These are phyloP conservation scores for Populus simonii DNA, from an alignment of 345 rosid species.

Conservation along the genomic window DNA sequence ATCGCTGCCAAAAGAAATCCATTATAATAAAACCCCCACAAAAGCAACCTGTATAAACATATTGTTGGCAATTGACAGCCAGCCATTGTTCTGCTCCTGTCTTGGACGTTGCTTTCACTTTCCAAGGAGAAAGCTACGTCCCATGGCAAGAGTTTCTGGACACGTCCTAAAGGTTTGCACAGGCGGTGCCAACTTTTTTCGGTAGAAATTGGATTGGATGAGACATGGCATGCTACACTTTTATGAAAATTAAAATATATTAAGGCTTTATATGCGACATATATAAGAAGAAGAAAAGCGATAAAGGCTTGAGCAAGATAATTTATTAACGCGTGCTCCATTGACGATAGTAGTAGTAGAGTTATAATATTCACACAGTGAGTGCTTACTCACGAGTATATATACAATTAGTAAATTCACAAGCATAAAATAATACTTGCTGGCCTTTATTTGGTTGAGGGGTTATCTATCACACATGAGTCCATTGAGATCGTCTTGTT, in stretches of 20 bases:
- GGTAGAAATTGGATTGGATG: not conserved
- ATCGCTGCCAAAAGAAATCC: not conserved
- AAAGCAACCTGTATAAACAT: not conserved
- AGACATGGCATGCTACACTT: conserved; percentile 18
- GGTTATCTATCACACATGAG: not conserved
- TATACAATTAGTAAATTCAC: not conserved
- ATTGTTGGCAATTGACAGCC: not conserved
- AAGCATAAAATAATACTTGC: not conserved
- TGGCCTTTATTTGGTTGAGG: not conserved
- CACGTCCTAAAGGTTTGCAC: conserved; percentile 13
- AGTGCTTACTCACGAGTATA: not conserved
- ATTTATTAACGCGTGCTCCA: not conserved
- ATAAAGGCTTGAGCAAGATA: not conserved
- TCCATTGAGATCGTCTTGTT: not conserved
- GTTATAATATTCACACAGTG: not conserved
- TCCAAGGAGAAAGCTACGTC: not conserved
- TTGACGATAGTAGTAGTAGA: not conserved
- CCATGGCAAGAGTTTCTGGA: not conserved
- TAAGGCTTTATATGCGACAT: not conserved
- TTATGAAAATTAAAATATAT: not conserved
- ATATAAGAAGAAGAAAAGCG: not conserved
- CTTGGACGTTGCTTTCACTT: not conserved
- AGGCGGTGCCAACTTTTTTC: not conserved
- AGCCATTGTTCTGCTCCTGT: not conserved
- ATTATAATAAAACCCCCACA: not conserved